These are phyloP conservation scores for Neofusicoccum ribis DNA, from an alignment of 2,329 filamentous ascomycete species.

Conservation along the genomic window DNA sequence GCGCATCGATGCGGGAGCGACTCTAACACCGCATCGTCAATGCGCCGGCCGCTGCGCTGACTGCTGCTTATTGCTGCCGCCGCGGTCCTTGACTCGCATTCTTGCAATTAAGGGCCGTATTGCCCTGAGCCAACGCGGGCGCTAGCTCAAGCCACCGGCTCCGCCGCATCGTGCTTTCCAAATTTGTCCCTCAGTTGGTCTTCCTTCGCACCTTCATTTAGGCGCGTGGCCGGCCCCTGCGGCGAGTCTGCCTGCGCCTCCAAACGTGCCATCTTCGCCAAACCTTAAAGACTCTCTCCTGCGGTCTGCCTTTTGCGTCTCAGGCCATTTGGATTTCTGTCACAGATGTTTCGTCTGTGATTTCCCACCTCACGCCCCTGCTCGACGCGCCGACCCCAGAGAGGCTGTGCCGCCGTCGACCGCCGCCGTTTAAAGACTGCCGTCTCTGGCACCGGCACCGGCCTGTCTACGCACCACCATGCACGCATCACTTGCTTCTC, in stretches of 20 bases:
- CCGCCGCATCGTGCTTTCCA: conserved; percentile 14
- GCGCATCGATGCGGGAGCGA: neutral
- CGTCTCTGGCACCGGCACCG: neutral
- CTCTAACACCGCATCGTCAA: too few relatives aligned
- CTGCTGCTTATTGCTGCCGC: neutral
- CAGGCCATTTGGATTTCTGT: neutral
- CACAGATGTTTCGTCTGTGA: neutral
- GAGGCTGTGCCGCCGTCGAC: neutral
- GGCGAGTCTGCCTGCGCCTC: neutral
- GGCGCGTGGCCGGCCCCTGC: neutral
- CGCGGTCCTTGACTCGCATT: neutral
- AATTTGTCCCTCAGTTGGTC: neutral
- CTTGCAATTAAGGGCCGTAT: neutral
- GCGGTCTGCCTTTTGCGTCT: neutral
- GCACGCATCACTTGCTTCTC: neutral
- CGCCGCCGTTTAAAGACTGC: neutral
- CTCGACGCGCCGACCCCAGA: neutral
- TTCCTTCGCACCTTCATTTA: conserved; percentile 5
- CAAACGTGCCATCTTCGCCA: neutral
- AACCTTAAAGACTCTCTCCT: neutral
- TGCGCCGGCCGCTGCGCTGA: too few relatives aligned
- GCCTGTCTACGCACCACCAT: neutral
- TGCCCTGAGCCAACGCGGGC: neutral
- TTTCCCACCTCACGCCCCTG: neutral
- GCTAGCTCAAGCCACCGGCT: neutral